Conservation (phyloP, 805 yeast species). For the Pichia thaimueangensis region DNA sequence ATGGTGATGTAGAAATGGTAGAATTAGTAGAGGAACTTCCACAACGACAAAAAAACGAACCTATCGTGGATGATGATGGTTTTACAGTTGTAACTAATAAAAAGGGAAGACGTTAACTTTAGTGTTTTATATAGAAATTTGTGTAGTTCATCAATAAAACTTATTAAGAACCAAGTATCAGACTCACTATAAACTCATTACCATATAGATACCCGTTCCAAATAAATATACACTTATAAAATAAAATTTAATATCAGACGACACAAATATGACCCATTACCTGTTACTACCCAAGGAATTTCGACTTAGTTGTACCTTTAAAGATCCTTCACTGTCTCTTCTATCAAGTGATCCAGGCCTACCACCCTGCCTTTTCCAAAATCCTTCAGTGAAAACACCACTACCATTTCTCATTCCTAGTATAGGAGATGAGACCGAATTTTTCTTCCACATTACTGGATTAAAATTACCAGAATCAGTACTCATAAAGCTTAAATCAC, state of each 20-base stretch:
- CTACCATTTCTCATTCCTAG: slow-evolving; percentile 13
- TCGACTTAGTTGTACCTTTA: slow-evolving; percentile 7
- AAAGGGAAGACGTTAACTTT: slow-evolving; percentile 44
- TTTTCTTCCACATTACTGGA: slow-evolving; percentile 9
- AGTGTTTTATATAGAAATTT: no score
- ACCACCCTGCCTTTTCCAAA: slow-evolving; percentile 17
- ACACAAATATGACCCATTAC: no score
- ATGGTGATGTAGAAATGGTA: slow-evolving; percentile 33
- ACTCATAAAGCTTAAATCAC: slow-evolving; percentile 1
- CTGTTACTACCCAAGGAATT: neutral
- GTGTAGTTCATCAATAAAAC: no score
- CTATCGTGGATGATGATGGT: slow-evolving; percentile 89
- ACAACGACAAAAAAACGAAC: slow-evolving; percentile 42
- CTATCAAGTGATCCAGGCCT: slow-evolving; percentile 10
- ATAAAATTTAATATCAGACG: neutral
- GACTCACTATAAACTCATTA: no score
- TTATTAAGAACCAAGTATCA: no score
- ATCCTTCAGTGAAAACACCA: slow-evolving; percentile 14
- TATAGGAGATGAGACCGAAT: slow-evolving; percentile 19
- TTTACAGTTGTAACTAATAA: slow-evolving; percentile 74
- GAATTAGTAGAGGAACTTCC: slow-evolving; percentile 30
- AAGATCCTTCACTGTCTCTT: slow-evolving; percentile 12
- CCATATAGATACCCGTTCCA: no score
- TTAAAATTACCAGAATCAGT: neutral
- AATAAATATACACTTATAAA: no score